Evolutionary conservation across 164 flowering plant species (phyloP), one percentile per base, ranked within the genome.

Genomic region (Stephania cephalantha): DNA sequence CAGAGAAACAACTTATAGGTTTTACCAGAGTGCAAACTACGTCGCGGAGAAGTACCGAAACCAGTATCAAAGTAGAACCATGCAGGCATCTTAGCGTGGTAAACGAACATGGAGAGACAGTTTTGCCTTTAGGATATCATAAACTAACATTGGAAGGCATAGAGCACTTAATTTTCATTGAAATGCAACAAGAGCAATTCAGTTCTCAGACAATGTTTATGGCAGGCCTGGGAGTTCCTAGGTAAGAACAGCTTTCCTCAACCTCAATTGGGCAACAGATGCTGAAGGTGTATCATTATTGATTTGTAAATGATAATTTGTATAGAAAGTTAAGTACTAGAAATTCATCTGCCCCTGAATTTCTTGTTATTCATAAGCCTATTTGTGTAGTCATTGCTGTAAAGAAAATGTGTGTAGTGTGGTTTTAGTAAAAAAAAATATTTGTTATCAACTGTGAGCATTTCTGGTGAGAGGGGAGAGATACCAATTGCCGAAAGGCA

Each of bases 61-160:
- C 85, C n/a, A 85, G 83, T 80, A 80, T 95, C 30, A 13, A 81
- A 25, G 82, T 94, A 0, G 91, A 91, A 81, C 91, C 98, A 46
- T 94, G 98, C 80, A 79, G 86, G 66, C 93, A 91, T 78, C 81
- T 95, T 55, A 89, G 93, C 80, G 45, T 82, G 72, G 95, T 86
- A 12, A 78, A 90, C 80, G 87, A 85, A 73, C 44, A 73, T 17
- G 99, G 97, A 18, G 78, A 78, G 45, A 83, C 86, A 72, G 73
- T 91, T 42, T 74, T 95, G 84, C 84, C 90, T 9, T 30, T 88
- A 65, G 99, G 99, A 13, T 74, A 83, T 76, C 96, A 93, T 86
- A 50, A 75, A 25, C 55, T 95, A 15, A 78, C 82, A 77, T 48
- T 88, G 46, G 94, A 82, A 80, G 86, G 79, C 44, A n/a, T 85